Base-by-base conservation (phyloP, 306 rosid species). In the Sechiopsis laciniata region DNA sequence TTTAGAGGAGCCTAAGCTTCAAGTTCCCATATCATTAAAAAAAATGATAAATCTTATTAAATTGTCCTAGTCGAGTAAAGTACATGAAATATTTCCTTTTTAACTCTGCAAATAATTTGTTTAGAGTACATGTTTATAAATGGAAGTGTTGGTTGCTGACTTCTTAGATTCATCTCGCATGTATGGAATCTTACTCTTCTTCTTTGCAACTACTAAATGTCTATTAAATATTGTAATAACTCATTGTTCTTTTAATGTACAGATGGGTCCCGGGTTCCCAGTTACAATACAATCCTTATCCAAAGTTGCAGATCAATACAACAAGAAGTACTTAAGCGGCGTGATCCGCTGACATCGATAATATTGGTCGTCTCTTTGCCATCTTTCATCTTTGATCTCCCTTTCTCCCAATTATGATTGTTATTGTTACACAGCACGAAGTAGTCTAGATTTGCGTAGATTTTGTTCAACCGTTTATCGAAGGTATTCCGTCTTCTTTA, bases 251-350 rank as follows among this genome's bases (percentile, higher is more conserved):
- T 72, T 37, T 55, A 14, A 72, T 79, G 17, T 80, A 84, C 87
- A 94, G 99, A 94, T 94, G 97, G 99, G 99, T 75, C 89, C 91
- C 0, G 96, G 91, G 71, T 84, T 84, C 51, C 89, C 97, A 3
- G 84, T 94, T 76, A 87, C 99, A 46, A 82, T 94, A 72, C 99
- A 91, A 60, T 94, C 99, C 0, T 10, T 91, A 75, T 86, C 97
- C 81, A 91, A 87, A 85, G 99, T 97, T 69, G 97, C 96, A 29
- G 99, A 94, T 79, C 84, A 85, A 79, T 89, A 85, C 94, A 91
- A 84, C 82, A 91, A 82, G 76, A 74, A 74, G 82, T 78, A 83
- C 75, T 89, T 72, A 79, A 84, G 56, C 78, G 76, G 85, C 22
- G 29, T 73, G 77, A 68, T 73, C 63, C 70, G 69, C 20, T 21